Evolutionary conservation across 805 yeast genomes (phyloP).

Genomic region (Cyberlindnera samutprakarnensis): DNA sequence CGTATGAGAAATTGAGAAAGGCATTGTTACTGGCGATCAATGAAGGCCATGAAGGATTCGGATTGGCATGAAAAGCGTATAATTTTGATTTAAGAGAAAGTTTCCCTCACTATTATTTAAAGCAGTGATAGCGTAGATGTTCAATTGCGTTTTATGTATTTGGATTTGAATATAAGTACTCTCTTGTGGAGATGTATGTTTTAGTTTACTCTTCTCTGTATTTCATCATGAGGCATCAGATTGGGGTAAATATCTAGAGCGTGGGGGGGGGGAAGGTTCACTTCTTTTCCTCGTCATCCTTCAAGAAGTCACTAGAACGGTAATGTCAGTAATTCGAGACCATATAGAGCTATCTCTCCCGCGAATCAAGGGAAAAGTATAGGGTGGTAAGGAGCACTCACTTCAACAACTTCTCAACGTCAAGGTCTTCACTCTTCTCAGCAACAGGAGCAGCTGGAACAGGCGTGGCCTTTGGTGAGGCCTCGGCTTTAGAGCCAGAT

Average conservation of each 20-base stretch:
- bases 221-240: too few relatives aligned
- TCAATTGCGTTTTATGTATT: too few relatives aligned
- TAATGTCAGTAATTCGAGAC: too few relatives aligned
- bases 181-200: too few relatives aligned
- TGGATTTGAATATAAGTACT: too few relatives aligned
- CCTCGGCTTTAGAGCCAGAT: constrained; percentile 17
- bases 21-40: constrained; percentile 77
- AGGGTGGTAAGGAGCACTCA: constrained; percentile 4
- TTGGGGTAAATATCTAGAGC: too few relatives aligned
- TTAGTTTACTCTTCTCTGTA: too few relatives aligned
- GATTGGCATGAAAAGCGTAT: constrained; percentile 76
- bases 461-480: constrained; percentile 15
- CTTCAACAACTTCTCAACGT: constrained; percentile 27
- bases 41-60: constrained; percentile 96
- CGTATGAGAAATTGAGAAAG: constrained; percentile 78
- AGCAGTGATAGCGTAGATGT: too few relatives aligned
- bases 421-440: constrained; percentile 22
- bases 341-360: too few relatives aligned
- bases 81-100: too few relatives aligned
- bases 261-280: constrained; percentile 1
- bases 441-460: constrained; percentile 21
- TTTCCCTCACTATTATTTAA: too few relatives aligned
- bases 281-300: constrained; percentile 19
- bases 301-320: constrained; percentile 21
- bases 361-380: too few relatives aligned